Percentiles rank a stretch among this genome's conserved stretches.
Conservation (phyloP, 441 rosid genomes). For the Pelargonium citronellum region DNA sequence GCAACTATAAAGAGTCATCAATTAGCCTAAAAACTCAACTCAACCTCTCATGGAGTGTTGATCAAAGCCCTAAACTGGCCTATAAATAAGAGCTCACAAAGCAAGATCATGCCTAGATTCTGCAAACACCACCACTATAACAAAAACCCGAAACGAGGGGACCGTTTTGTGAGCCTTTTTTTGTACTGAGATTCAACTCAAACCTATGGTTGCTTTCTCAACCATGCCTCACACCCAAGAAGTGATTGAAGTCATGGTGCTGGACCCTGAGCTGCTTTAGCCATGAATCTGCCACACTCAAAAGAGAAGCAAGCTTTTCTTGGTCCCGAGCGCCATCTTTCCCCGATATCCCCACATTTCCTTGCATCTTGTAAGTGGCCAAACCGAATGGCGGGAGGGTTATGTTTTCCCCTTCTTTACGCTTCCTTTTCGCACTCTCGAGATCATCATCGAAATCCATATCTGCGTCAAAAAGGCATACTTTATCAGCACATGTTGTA, state of each 20-base stretch:
- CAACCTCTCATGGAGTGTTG: neutral
- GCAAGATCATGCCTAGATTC: neutral
- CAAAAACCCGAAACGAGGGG: neutral
- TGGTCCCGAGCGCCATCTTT: constrained; percentile 60
- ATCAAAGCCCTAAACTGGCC: neutral
- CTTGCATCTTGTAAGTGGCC: constrained; percentile 7
- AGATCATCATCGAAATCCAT: neutral
- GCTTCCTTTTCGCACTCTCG: neutral
- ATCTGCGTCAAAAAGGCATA: neutral
- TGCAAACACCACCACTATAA: neutral
- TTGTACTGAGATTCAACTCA: neutral
- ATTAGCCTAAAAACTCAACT: neutral
- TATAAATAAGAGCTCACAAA: neutral
- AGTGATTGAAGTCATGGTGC: constrained; percentile 93
- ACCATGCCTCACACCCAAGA: constrained; percentile 64
- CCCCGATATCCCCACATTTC: neutral
- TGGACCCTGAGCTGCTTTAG: constrained; percentile 88
- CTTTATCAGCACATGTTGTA: neutral
- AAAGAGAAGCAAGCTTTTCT: constrained; percentile 62
- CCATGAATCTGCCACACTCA: constrained; percentile 97
- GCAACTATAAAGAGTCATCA: neutral
- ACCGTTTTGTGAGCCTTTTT: neutral
- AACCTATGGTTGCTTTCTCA: constrained; percentile 20
- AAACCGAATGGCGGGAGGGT: neutral
- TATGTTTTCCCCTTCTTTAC: neutral